Evolutionary conservation across 2,329 filamentous ascomycete genomes (phyloP), one percentile per base, ranked within the genome.

Genomic region (Niveomyces coronatus): DNA sequence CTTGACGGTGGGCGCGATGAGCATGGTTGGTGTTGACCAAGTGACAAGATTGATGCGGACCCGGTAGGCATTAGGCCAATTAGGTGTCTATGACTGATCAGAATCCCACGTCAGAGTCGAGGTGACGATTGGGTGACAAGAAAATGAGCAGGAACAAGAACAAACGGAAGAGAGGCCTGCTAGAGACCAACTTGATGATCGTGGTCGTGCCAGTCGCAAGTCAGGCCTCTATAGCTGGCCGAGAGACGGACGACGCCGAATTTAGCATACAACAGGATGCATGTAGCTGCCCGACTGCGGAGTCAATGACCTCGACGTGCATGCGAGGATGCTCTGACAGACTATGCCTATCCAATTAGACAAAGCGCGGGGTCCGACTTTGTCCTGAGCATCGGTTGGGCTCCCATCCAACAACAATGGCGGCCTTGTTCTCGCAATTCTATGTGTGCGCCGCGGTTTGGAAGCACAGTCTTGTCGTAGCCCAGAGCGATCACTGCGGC

Each of bases 241-340:
- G n/a, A n/a, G n/a, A n/a, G n/a, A n/a, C n/a, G n/a, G n/a, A n/a
- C n/a, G n/a, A n/a, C n/a, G 27, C n/a, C 16, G 27, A 13, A 29
- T 29, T 6, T 13, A 7, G 7, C 7, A 8, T n/a, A 15, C n/a
- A n/a, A 29, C 27, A 29, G 13, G 23, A 26, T 26, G 23, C 31
- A 27, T 14, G 35, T 40, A 22, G 39, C 28, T 36, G 39, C 39
- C 39, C 39, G 39, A 40, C 33, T 36, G 39, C 39, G 39, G 33
- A 40, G 39, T 15, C n/a, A n/a, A n/a, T 35, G 22, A 32, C 32
- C 27, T 27, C 39, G 32, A 36, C 32, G 29, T 40, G 39, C 39
- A 40, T 40, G n/a, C n/a, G n/a, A n/a, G n/a, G n/a, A n/a, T n/a
- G n/a, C n/a, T n/a, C n/a, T n/a, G n/a, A n/a, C n/a, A n/a, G n/a